Percentiles rank a stretch among this genome's conserved stretches.
Conservation (phyloP, 805 yeast genomes). For the Wickerhamomyces chaumierensis region DNA sequence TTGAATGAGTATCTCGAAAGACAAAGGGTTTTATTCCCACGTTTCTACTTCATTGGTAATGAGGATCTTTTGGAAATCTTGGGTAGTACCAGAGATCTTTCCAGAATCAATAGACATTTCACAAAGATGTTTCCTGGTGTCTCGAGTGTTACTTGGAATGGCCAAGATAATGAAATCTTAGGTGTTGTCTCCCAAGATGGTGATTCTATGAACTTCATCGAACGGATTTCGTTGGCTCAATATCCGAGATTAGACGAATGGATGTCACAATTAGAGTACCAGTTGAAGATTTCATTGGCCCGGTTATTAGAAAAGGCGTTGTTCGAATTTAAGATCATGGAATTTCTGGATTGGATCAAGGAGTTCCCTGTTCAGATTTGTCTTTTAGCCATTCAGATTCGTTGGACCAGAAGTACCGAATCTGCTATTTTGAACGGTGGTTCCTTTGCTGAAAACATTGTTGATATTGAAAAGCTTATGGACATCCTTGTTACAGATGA, state of each 20-base stretch:
- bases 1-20: constrained; percentile 69
- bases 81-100: constrained; percentile 45
- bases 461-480: constrained; percentile 3
- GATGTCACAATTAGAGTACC: constrained; percentile 47
- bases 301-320: constrained; percentile 22
- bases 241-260: constrained; percentile 43
- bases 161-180: constrained; percentile 22
- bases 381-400: constrained; percentile 42
- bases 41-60: constrained; percentile 83
- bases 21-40: constrained; percentile 66
- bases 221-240: constrained; percentile 32
- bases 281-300: constrained; percentile 38
- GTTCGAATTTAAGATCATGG: constrained; percentile 5
- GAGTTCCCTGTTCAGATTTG: constrained; percentile 44
- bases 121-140: constrained; percentile 67
- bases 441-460: not conserved
- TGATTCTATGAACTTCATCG: constrained; percentile 36
- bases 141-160: constrained; percentile 26
- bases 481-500: constrained; percentile 6
- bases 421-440: constrained; percentile 7
- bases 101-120: constrained; percentile 43
- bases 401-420: constrained; percentile 39
- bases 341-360: constrained; percentile 24
- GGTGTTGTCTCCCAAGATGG: constrained; percentile 56
- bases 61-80: constrained; percentile 79